Conservation (phyloP, 345 rosid genomes). For the Salix suchowensis region DNA sequence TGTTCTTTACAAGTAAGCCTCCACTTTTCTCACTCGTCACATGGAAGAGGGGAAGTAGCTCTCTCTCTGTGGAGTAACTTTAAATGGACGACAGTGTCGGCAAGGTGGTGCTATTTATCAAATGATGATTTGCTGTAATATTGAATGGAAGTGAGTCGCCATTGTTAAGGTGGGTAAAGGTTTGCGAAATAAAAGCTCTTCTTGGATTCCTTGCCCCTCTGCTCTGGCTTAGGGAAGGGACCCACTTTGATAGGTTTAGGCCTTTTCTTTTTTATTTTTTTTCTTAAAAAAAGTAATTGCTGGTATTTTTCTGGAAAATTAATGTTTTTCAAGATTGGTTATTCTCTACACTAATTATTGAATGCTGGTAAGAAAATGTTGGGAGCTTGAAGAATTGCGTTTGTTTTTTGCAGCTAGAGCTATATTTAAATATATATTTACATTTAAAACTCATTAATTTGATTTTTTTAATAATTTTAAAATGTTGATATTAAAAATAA, state of each 20-base stretch:
- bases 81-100: constrained; percentile 31
- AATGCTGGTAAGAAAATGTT: too few relatives aligned
- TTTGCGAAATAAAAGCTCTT: not conserved
- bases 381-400: too few relatives aligned
- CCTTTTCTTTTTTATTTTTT: not conserved
- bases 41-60: constrained; percentile 8
- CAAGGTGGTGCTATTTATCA: not conserved
- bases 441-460: too few relatives aligned
- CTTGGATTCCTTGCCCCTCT: not conserved
- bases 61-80: constrained; percentile 7
- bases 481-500: too few relatives aligned
- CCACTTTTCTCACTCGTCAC: constrained; percentile 12
- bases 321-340: too few relatives aligned
- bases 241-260: not conserved
- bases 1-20: not conserved
- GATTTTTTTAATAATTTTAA: too few relatives aligned
- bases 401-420: too few relatives aligned
- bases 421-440: too few relatives aligned
- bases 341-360: too few relatives aligned
- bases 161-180: not conserved
- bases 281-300: not conserved
- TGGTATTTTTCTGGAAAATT: too few relatives aligned
- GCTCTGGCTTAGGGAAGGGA: not conserved
- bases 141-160: constrained; percentile 2
- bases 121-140: not conserved